phyloP scores from a whole-genome alignment of 139 green algal species.

The Chlamydomonas eustigma region DNA sequence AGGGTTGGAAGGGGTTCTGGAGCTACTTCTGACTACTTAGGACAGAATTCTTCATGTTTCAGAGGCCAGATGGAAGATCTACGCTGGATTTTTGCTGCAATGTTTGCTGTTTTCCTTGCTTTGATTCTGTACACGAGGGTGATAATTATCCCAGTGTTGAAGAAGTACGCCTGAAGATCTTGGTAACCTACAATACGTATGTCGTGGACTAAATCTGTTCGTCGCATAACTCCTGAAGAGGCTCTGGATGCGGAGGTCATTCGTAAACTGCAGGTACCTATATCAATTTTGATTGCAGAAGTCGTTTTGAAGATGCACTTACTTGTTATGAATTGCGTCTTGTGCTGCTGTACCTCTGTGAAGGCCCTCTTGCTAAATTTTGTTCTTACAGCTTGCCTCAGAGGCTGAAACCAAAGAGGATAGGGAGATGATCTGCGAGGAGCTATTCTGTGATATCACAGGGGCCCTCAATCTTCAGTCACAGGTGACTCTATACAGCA shows the following conservation, averaged over 20 bases:
- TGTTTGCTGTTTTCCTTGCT: constrained; percentile 19
- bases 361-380: too few species aligned
- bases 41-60: too few species aligned
- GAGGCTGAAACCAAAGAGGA: constrained; percentile 70
- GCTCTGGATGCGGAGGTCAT: constrained; percentile 56
- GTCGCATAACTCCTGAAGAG: constrained; percentile 28
- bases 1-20: too few species aligned
- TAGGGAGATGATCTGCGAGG: constrained; percentile 67
- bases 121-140: constrained; percentile 36
- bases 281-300: too few species aligned
- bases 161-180: constrained; percentile 30
- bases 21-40: too few species aligned
- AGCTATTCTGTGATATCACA: constrained; percentile 81
- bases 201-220: constrained; percentile 17
- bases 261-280: constrained; percentile 36
- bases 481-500: constrained; percentile 30
- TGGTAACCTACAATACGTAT: background rate
- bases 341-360: too few species aligned
- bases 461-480: constrained; percentile 55
- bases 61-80: background rate
- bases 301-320: too few species aligned
- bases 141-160: constrained; percentile 37
- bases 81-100: constrained; percentile 9
- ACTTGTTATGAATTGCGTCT: too few species aligned
- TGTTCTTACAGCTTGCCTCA: constrained; percentile 41